phyloP scores from a whole-genome alignment of 2,329 filamentous ascomycete genomes.

The Pestalotiopsis sp. region DNA sequence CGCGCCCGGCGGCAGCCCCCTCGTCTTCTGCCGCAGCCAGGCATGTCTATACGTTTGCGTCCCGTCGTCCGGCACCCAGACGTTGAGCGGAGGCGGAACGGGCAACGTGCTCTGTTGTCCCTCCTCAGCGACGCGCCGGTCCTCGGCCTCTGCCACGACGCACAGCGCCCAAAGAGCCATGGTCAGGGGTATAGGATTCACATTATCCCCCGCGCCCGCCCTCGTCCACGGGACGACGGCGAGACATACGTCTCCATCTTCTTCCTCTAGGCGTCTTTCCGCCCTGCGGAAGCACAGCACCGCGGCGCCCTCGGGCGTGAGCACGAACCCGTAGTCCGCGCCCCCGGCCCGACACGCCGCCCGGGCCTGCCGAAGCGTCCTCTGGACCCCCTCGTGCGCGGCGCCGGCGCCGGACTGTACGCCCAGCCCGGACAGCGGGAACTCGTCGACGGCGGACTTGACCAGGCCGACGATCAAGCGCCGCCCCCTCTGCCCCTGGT shows the following conservation, averaged over 20 bases:
- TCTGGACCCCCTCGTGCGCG: background rate
- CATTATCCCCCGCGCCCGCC: background rate
- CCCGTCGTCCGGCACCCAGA: background rate
- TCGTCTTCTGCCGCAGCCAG: background rate
- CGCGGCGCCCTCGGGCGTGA: background rate
- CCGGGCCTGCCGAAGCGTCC: background rate
- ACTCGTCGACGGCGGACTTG: background rate
- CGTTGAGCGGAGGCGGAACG: background rate
- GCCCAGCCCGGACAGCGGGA: background rate
- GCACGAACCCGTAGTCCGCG: background rate
- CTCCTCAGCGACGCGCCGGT: background rate
- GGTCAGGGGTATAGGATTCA: background rate
- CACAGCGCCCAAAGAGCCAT: constrained; percentile 6
- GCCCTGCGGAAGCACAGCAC: background rate
- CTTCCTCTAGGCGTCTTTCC: background rate
- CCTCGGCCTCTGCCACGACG: background rate
- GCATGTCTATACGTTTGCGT: background rate
- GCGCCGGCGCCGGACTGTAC: background rate
- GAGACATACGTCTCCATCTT: background rate
- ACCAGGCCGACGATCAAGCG: background rate
- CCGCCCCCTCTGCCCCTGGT: background rate
- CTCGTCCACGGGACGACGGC: background rate
- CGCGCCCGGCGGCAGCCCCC: background rate
- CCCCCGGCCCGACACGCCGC: background rate
- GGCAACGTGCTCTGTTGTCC: background rate